phyloP scores from a whole-genome alignment of 1,139 yeast species.

The Sugiyamaella pinicola region DNA sequence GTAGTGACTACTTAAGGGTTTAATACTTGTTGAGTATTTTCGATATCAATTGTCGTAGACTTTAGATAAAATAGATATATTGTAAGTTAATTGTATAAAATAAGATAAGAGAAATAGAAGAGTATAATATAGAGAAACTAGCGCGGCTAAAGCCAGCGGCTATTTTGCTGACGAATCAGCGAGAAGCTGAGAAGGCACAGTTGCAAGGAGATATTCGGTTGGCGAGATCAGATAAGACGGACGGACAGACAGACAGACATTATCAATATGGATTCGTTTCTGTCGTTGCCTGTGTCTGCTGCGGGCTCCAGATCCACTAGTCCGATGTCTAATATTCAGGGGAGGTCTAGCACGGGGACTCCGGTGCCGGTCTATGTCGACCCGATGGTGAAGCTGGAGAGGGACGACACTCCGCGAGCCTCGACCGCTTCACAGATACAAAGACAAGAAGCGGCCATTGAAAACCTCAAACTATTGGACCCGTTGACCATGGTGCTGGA shows the following conservation, averaged over 20 bases:
- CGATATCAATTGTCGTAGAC: too few relatives aligned
- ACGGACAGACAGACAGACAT: not conserved
- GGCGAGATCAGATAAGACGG: not conserved
- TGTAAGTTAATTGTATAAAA: too few relatives aligned
- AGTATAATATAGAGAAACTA: too few relatives aligned
- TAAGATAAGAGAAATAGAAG: too few relatives aligned
- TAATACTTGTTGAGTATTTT: too few relatives aligned
- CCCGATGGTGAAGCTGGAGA: constrained; percentile 15
- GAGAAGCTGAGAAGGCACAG: too few relatives aligned
- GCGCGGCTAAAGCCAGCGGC: too few relatives aligned
- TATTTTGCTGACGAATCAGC: too few relatives aligned
- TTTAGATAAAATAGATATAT: too few relatives aligned
- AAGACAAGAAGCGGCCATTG: constrained; percentile 22
- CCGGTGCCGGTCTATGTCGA: constrained; percentile 1
- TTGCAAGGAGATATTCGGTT: too few relatives aligned
- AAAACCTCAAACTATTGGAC: constrained; percentile 30
- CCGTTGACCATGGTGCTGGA: constrained; percentile 33
- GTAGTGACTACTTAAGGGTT: too few relatives aligned
- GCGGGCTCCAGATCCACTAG: constrained; percentile 18
- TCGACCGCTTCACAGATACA: not conserved
- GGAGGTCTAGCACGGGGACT: constrained; percentile 2
- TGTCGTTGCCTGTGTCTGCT: constrained; percentile 21
- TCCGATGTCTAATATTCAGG: constrained; percentile 12
- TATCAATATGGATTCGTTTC: constrained; percentile 22
- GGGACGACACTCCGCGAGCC: not conserved